phyloP scores from a whole-genome alignment of 75 land plant genomes.

The Larix kaempferi region DNA sequence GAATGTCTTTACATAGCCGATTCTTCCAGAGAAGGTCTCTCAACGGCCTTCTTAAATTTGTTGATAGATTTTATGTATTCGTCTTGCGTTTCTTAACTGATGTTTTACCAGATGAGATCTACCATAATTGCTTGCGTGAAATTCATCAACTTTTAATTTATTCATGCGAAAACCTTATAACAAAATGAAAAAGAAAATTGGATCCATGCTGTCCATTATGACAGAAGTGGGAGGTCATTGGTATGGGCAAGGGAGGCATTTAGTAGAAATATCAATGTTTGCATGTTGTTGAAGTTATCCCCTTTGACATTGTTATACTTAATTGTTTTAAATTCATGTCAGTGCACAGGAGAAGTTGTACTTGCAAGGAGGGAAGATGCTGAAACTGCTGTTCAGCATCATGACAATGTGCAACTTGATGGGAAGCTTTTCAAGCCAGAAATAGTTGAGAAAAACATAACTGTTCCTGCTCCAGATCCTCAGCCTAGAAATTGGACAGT shows the following conservation, averaged over 20 bases:
- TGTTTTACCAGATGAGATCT: too few species aligned
- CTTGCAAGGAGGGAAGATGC: slow-evolving; percentile 65
- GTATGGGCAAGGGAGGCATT: slow-evolving; percentile 19
- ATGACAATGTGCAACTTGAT: slow-evolving; percentile 92
- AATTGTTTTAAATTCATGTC: background rate
- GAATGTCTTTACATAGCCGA: slow-evolving; percentile 88
- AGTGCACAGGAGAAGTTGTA: slow-evolving; percentile 95
- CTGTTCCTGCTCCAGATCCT: slow-evolving; percentile 27
- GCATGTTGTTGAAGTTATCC: background rate
- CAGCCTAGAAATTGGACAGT: slow-evolving; percentile 17
- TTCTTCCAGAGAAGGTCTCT: slow-evolving; percentile 91
- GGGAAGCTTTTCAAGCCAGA: slow-evolving; percentile 94
- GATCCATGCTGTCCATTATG: slow-evolving; percentile 66
- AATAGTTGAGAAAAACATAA: slow-evolving; percentile 67
- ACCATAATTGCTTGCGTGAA: too few species aligned
- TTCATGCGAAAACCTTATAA: too few species aligned
- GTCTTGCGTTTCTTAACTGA: too few species aligned
- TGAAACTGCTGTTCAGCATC: slow-evolving; percentile 65
- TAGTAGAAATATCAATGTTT: background rate
- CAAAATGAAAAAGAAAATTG: too few species aligned
- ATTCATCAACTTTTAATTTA: too few species aligned
- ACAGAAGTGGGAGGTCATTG: slow-evolving; percentile 91
- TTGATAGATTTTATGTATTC: slow-evolving; percentile 69
- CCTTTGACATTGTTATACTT: background rate
- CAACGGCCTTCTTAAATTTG: slow-evolving; percentile 93